A percentile compares a stretch with the other conserved stretches of the same genome.
phyloP scores from a whole-genome alignment of 768 basidiomycete genomes.

The Amanita polypyramis region DNA sequence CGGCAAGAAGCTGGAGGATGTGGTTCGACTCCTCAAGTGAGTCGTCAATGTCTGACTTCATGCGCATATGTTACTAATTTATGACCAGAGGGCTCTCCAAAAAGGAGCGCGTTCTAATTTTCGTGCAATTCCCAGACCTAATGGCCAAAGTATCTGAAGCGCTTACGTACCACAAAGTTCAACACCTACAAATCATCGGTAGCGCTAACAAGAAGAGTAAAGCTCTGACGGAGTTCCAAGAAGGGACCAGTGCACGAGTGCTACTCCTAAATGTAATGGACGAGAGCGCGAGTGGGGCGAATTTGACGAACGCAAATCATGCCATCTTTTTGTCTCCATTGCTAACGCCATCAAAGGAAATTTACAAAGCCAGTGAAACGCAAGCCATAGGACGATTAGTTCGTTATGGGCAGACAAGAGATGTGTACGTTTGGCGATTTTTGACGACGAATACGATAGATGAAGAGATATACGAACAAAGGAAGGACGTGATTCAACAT shows the following conservation, averaged over 20 bases:
- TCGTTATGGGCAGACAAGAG: conserved; percentile 74
- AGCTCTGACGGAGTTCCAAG: conserved; percentile 80
- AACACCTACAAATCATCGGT: conserved; percentile 75
- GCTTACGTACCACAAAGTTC: conserved; percentile 57
- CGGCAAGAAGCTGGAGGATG: conserved; percentile 73
- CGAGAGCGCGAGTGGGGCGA: conserved; percentile 90
- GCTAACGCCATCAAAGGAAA: conserved; percentile 70
- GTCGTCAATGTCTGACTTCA: conserved; percentile 12
- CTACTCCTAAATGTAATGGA: conserved; percentile 89
- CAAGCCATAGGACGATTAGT: conserved; percentile 79
- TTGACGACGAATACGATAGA: conserved; percentile 85
- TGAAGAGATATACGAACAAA: conserved; percentile 65
- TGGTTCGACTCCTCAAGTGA: conserved; percentile 68
- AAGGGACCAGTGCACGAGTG: conserved; percentile 64
- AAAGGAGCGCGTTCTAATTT: conserved; percentile 78
- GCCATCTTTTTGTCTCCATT: conserved; percentile 92
- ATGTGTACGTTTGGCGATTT: conserved; percentile 76
- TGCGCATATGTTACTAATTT: conserved; percentile 5
- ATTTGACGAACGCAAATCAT: conserved; percentile 88
- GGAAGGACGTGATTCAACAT: conserved; percentile 20
- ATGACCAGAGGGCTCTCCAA: conserved; percentile 56
- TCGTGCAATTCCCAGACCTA: conserved; percentile 93
- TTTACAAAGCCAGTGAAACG: conserved; percentile 76
- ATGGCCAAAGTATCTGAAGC: conserved; percentile 88
- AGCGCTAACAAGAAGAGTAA: conserved; percentile 69